These are phyloP conservation scores for Plasmodium reichenowi DNA, from an alignment of 169 alveolate genomes.

Conservation along the genomic window DNA sequence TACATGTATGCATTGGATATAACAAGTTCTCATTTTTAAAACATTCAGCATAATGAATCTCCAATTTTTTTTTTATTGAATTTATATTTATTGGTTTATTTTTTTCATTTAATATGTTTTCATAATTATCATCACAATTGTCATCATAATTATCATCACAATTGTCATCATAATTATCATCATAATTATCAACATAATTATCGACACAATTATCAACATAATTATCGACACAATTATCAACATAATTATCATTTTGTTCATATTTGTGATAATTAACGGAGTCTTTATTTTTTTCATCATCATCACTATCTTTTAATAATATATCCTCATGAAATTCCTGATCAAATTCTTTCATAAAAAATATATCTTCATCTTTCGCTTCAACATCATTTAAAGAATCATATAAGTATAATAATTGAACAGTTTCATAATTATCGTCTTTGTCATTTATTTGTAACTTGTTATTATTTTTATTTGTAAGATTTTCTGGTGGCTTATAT, in stretches of 20 bases:
- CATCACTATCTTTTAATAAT: background rate
- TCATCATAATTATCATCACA: background rate
- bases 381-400: constrained; percentile 60
- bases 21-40: constrained; percentile 23
- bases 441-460: background rate
- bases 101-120: background rate
- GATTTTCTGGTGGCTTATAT: background rate
- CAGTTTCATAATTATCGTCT: background rate
- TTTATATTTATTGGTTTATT: constrained; percentile 16
- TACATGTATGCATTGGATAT: constrained; percentile 46
- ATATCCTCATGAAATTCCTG: background rate
- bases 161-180: background rate
- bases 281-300: background rate
- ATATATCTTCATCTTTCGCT: constrained; percentile 67
- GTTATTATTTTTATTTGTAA: background rate
- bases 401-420: constrained; percentile 18
- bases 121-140: background rate
- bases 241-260: background rate
- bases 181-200: background rate
- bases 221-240: background rate
- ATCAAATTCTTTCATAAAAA: constrained; percentile 69
- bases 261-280: background rate
- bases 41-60: constrained; percentile 37
- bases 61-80: constrained; percentile 25
- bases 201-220: no score